Percentiles rank a stretch among this genome's conserved stretches.
Conservation (phyloP, 768 basidiomycete genomes). For the Tricholoma hemisulphureum region DNA sequence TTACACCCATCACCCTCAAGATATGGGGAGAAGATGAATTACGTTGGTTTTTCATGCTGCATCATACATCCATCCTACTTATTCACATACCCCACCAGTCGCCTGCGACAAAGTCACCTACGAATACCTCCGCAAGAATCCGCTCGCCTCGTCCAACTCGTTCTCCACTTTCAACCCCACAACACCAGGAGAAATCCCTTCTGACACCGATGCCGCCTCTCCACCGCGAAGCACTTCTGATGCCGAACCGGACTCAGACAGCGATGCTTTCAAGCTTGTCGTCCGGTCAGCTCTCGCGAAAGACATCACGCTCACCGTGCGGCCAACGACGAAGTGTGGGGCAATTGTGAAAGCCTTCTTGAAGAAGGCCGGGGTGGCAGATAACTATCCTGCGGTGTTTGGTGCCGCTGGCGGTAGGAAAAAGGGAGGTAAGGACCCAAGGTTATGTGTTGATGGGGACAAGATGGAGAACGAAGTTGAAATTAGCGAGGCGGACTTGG, state of each 20-base stretch:
- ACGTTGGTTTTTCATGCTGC: slow-evolving; percentile 37
- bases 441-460: slow-evolving; percentile 68
- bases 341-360: slow-evolving; percentile 75
- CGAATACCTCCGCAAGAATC: slow-evolving; percentile 54
- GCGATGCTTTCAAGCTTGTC: slow-evolving; percentile 62
- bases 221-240: slow-evolving; percentile 23
- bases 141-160: slow-evolving; percentile 8
- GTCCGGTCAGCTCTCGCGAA: slow-evolving; percentile 58
- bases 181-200: slow-evolving; percentile 5
- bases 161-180: slow-evolving; percentile 2
- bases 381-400: slow-evolving; percentile 46
- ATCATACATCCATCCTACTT: neutral
- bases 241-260: slow-evolving; percentile 43
- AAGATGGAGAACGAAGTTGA: slow-evolving; percentile 55
- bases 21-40: slow-evolving; percentile 71
- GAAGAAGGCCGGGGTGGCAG: slow-evolving; percentile 60
- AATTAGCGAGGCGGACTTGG: slow-evolving; percentile 68
- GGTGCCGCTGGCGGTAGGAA: slow-evolving; percentile 29
- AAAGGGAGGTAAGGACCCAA: slow-evolving; percentile 42
- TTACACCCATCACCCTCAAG: slow-evolving; percentile 61
- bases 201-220: slow-evolving; percentile 19
- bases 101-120: slow-evolving; percentile 64
- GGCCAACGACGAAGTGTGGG: slow-evolving; percentile 72
- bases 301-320: slow-evolving; percentile 64
- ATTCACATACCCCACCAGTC: slow-evolving; percentile 41